These are phyloP conservation scores for Hyphopichia buzzinii DNA, from an alignment of 1,139 yeast species.

Conservation along the genomic window DNA sequence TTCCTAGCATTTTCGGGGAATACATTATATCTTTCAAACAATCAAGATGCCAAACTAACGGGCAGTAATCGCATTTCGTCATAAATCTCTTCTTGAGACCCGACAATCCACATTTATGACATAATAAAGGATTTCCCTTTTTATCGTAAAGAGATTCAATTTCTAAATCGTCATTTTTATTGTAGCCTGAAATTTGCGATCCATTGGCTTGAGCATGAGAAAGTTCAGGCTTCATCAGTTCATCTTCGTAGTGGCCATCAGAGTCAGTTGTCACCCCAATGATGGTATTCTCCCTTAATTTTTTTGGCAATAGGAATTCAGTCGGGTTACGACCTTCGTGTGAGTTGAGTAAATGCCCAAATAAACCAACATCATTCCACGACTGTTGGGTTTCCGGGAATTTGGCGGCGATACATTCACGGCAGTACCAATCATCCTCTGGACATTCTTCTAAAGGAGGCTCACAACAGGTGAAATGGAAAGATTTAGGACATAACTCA, in stretches of 20 bases:
- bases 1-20: constrained; percentile 72
- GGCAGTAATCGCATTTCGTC: constrained; percentile 82
- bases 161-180: constrained; percentile 51
- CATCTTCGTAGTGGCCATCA: constrained; percentile 70
- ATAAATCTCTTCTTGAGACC: constrained; percentile 56
- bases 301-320: constrained; percentile 70
- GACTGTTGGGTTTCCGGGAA: constrained; percentile 25
- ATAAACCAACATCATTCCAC: constrained; percentile 50
- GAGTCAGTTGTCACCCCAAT: constrained; percentile 67
- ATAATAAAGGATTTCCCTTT: constrained; percentile 61
- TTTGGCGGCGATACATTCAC: constrained; percentile 54
- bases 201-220: constrained; percentile 38
- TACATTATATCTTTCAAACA: constrained; percentile 78
- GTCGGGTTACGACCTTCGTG: constrained; percentile 62
- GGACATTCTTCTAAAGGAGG: constrained; percentile 87
- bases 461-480: constrained; percentile 86
- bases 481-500: constrained; percentile 88
- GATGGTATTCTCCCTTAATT: constrained; percentile 65
- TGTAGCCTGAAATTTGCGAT: constrained; percentile 39
- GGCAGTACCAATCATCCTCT: constrained; percentile 88
- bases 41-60: constrained; percentile 88
- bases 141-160: constrained; percentile 65
- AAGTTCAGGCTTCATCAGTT: constrained; percentile 52
- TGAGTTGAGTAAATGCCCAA: constrained; percentile 62
- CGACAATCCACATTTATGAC: constrained; percentile 74